Evolutionary conservation across 148 eudicot species (phyloP), one percentile per base, ranked within the genome.

Genomic region (Camellia granthamiana): DNA sequence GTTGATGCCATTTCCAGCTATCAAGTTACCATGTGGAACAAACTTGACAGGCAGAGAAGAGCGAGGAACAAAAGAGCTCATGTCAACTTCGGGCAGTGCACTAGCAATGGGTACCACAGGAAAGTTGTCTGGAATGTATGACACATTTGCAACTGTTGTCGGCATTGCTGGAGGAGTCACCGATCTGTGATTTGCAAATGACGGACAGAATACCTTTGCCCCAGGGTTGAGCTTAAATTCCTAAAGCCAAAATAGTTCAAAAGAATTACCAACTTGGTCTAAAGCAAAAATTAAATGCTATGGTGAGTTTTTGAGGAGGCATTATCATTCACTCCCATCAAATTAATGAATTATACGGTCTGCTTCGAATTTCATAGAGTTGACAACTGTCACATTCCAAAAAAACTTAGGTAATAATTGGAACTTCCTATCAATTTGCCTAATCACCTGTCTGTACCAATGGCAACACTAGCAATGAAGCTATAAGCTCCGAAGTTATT

Each of bases 141-240:
- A 78, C 78, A 84, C 77, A 86, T 78, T 89, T 70, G 92, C 63
- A 73, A 78, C 84, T 62, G 88, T 76, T 81, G 88, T 76, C 79
- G 88, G 86, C 66, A 79, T 80, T 55, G 79, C 84, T 16, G 86
- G 90, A 86, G 92, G 86, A 70, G 97, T 82, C 55, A 81, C 75
- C 42, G 90, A 84, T 84, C 90, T 90, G 59, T 83, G 74, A 74
- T 86, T 89, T 70, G 84, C 42, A 79, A 77, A 54, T 51, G 97
- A 89, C 21, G 99, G 99, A 62, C 92, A 87, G 81, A 96, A 96
- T 58, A 84, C 78, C 83, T 93, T 92, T 64, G 99, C 99, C 83
- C 88, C 90, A 70, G 98, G 94, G 83, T 96, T 96, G 83, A 96
- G 99, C 91, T 92, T 96, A 79, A 86, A 93, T 83, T 88, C 98